Base-by-base conservation (phyloP, 495 filamentous ascomycete species). In the Aspergillus asperescens region DNA sequence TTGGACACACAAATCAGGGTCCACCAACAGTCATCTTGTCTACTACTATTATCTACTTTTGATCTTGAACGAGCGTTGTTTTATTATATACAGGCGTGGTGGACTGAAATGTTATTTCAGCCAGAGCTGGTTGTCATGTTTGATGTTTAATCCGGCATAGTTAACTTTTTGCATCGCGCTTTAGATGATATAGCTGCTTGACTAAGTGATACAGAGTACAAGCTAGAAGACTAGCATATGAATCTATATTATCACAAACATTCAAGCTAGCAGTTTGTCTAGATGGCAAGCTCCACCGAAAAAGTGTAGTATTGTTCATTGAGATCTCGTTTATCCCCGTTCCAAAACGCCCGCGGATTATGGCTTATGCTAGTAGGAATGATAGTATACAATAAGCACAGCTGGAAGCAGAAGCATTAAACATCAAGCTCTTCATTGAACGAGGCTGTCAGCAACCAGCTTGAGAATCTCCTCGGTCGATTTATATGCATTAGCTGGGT, bases 401-500 rank as follows among this genome's bases (percentile, higher is more conserved):
- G 1, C 7, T 5, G 39, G 16, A 38, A 5, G 27, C 27, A 9
- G 39, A n/a, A 13, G n/a, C 9, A 27, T 15, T 5, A 31, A 18
- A 12, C 10, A 23, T 35, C 13, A 46, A 24, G 16, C 22, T 24
- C 20, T 18, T 53, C 32, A 61, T 52, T 54, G 49, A 19, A 37
- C 54, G 35, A 49, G 56, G 39, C 56, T 46, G 41, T 67, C 60
- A 19, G 85, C 84, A 43, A 91, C 89, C 27, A 88, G 67, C 66
- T 86, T 86, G 60, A 98, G 66, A 13, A 96, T 75, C 68, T 96
- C 91, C 66, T 93, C 93, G 0, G 80, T 76, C 13, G 77, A 71
- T 72, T 80, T 85, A 45, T 75, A 72, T 23, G 83, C 87, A 65
- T 90, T 92, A 65, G 74, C 81, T 8, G 93, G 94, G 62, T 90